Percentiles rank a stretch among this genome's conserved stretches.
Conservation (phyloP, 2,329 filamentous ascomycete species). For the Daldinia sp. region DNA sequence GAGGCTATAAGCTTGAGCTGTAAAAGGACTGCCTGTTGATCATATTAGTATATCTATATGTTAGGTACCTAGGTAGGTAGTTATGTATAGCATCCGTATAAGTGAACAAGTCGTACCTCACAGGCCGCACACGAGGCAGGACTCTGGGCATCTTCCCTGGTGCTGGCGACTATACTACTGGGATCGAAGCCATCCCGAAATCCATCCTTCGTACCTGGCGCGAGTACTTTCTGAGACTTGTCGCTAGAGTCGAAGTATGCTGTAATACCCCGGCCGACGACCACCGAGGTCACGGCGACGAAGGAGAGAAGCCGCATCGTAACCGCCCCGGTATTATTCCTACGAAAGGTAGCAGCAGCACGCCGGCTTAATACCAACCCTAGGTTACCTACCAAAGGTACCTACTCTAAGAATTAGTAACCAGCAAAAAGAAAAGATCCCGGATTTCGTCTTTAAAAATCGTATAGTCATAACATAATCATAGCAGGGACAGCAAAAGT, state of each 20-base stretch:
- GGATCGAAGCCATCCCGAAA: conserved; percentile 3
- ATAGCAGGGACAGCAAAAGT: not conserved
- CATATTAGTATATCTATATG: conserved; percentile 9
- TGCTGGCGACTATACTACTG: conserved; percentile 12
- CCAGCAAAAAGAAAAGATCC: not conserved
- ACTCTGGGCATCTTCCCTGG: conserved; percentile 39
- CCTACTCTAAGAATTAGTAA: no score
- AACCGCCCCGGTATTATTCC: not conserved
- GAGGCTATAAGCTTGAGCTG: conserved; percentile 45
- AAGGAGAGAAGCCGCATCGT: conserved; percentile 29
- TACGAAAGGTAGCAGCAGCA: not conserved
- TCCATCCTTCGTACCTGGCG: not conserved
- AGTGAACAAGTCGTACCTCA: conserved; percentile 46
- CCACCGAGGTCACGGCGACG: conserved; percentile 7
- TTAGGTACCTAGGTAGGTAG: not conserved
- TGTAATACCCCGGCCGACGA: conserved; percentile 3
- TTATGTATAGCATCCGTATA: not conserved
- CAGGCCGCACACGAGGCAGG: conserved; percentile 48
- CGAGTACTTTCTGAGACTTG: conserved; percentile 28
- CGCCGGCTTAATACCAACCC: not conserved
- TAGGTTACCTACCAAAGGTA: no score
- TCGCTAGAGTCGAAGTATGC: conserved; percentile 1
- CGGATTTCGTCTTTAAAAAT: not conserved
- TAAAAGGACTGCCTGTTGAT: conserved; percentile 40
- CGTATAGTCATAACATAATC: not conserved